Evolutionary conservation across 2,329 filamentous ascomycete genomes (phyloP), one percentile per base, ranked within the genome.

Genomic region (Rhynchosporium agropyri): DNA sequence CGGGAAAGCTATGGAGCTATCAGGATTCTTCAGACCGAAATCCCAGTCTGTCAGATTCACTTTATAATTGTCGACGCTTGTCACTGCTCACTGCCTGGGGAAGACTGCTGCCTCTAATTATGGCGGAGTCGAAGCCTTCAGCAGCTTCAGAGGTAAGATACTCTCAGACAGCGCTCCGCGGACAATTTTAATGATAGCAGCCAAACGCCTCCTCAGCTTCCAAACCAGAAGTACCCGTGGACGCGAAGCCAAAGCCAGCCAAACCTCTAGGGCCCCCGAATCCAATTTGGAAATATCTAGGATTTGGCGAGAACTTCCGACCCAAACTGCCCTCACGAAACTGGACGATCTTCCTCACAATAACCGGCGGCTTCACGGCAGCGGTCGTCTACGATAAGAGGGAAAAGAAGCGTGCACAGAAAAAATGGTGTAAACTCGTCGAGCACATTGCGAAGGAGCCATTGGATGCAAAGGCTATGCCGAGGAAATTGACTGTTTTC

Each of bases 281-380:
- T 77, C 89, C 88, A 49, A 89, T 87, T 60, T 84, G 91, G 71
- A 85, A 85, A 67, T 90, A 91, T 83, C 86, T 95, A 79, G 94
- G 94, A 62, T 80, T 99, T 50, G 63, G 73, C 51, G 94, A 94
- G 57, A 90, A 89, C 69, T 85, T 97, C 65, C 89, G 90, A 64
- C 84, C 88, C 70, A 92, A 87, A 77, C 86, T 99, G 20, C 95
- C 95, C 7, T 98, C 94, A 20, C 90, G 95, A 65, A 98, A 98
- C 76, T 99, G 95, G 95, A 86, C 95, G 78, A 97, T 99, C 73
- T 99, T 99, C 79, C 87, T 93, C 77, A 82, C 89, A 53, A 76
- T 98, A 61, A 89, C 89, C 10, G 88, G 88, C 59, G 85, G 90
- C 53, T 89, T 97, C 74, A 86, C 91, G 5, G 87, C 85, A 15